Evolutionary conservation across 345 rosid genomes (phyloP).

Genomic region (Syzygium aqueum): DNA sequence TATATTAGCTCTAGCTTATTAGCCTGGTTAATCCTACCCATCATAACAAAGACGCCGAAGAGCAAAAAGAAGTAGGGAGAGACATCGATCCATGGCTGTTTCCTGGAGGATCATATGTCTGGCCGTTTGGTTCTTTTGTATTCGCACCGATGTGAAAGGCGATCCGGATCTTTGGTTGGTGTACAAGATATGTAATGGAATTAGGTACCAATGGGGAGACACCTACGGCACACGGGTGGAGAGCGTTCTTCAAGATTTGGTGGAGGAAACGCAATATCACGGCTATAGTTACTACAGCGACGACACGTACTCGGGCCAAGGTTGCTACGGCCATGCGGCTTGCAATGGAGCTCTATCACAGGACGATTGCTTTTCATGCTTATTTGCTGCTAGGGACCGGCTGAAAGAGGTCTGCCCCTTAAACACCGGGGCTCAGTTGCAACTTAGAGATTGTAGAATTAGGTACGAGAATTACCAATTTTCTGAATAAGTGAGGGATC

Average conservation of each 20-base stretch:
- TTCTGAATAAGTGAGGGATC: not conserved
- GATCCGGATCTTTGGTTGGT: not conserved
- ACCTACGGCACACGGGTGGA: accelerated
- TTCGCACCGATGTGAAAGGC: not conserved
- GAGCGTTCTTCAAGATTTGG: not conserved
- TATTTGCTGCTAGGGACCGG: not conserved
- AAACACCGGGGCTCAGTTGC: too few relatives aligned
- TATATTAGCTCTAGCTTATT: not conserved
- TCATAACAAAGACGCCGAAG: not conserved
- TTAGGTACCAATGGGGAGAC: not conserved
- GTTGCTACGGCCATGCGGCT: not conserved
- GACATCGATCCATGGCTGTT: not conserved
- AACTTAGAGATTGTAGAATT: not conserved
- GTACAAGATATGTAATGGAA: not conserved
- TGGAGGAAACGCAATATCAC: not conserved
- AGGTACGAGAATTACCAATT: not conserved
- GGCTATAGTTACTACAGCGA: not conserved
- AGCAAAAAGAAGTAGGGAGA: not conserved
- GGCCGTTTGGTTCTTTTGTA: not conserved
- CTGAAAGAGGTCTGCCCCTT: not conserved
- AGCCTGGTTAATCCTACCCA: not conserved
- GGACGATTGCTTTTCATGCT: not conserved
- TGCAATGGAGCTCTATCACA: not conserved
- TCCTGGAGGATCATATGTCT: not conserved
- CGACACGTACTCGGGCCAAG: not conserved